Conservation (phyloP, 2,329 filamentous ascomycete genomes). For the Talaromyces rugulosus region DNA sequence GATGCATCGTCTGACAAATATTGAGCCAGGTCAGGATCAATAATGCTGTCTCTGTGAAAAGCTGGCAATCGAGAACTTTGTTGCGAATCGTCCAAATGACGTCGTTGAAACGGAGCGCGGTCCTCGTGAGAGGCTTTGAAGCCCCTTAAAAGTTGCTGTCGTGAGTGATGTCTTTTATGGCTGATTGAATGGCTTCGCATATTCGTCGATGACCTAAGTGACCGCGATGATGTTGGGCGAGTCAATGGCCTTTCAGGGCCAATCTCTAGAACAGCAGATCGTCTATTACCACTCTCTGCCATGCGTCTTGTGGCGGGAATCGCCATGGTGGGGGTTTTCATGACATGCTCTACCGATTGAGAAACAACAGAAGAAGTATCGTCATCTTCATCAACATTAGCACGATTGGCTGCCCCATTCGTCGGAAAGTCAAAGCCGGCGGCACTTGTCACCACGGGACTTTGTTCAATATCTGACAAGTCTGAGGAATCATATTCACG, state of each 20-base stretch:
- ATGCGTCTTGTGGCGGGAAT: slow-evolving; percentile 61
- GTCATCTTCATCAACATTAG: slow-evolving; percentile 42
- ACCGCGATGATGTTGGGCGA: slow-evolving; percentile 90
- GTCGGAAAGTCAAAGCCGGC: not conserved
- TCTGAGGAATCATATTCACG: slow-evolving; percentile 89
- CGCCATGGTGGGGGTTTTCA: slow-evolving; percentile 58
- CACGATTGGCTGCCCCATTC: slow-evolving; percentile 49
- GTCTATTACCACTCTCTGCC: slow-evolving; percentile 73
- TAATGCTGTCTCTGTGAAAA: slow-evolving; percentile 98
- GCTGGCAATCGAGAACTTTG: slow-evolving; percentile 70
- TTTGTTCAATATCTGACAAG: slow-evolving; percentile 67
- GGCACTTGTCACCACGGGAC: slow-evolving; percentile 55
- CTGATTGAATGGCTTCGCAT: slow-evolving; percentile 72
- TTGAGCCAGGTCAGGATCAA: slow-evolving; percentile 89
- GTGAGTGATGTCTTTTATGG: slow-evolving; percentile 83
- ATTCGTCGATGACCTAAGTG: slow-evolving; percentile 68
- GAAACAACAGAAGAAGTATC: slow-evolving; percentile 45
- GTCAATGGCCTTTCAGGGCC: slow-evolving; percentile 72
- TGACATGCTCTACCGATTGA: slow-evolving; percentile 42
- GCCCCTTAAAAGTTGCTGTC: slow-evolving; percentile 74
- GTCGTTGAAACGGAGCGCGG: slow-evolving; percentile 80
- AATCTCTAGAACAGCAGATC: slow-evolving; percentile 86
- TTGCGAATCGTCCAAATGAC: slow-evolving; percentile 61
- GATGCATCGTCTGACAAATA: slow-evolving; percentile 95
- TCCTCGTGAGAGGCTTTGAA: slow-evolving; percentile 72